Conservation (phyloP, 2,329 filamentous ascomycete genomes). For the Coniosporium tulheliwenetii region DNA sequence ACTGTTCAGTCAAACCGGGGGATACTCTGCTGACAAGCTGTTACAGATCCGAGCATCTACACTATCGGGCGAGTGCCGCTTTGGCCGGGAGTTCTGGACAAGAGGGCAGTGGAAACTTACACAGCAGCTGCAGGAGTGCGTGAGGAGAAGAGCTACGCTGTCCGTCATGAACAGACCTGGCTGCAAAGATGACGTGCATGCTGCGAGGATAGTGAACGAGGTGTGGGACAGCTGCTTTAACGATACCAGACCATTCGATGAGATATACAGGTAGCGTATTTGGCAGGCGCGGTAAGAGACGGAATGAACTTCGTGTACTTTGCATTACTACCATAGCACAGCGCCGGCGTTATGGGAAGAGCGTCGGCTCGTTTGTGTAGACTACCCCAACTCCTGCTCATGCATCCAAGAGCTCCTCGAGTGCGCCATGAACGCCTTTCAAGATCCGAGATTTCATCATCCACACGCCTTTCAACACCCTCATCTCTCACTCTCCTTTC, state of each 20-base stretch:
- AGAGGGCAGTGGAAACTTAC: constrained; percentile 78
- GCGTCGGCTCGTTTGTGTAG: too few relatives aligned
- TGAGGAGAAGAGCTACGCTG: constrained; percentile 62
- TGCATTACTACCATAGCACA: not conserved
- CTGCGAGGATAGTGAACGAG: constrained; percentile 77
- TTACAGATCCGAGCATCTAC: constrained; percentile 80
- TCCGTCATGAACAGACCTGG: constrained; percentile 64
- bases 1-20: not conserved
- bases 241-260: constrained; percentile 91
- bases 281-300: not conserved
- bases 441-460: not conserved
- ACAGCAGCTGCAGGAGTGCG: constrained; percentile 87
- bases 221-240: constrained; percentile 98
- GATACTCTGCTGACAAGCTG: not conserved
- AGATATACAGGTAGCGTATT: constrained; percentile 60
- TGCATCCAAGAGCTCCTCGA: not conserved
- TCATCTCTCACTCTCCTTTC: not conserved
- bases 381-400: not conserved
- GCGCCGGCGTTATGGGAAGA: not conserved
- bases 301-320: not conserved
- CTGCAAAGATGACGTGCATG: constrained; percentile 76
- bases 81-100: constrained; percentile 70
- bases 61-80: constrained; percentile 86
- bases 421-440: not conserved
- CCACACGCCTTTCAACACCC: not conserved